Conservation (phyloP, 208 protist genomes). For the Crithidia brevicula region DNA sequence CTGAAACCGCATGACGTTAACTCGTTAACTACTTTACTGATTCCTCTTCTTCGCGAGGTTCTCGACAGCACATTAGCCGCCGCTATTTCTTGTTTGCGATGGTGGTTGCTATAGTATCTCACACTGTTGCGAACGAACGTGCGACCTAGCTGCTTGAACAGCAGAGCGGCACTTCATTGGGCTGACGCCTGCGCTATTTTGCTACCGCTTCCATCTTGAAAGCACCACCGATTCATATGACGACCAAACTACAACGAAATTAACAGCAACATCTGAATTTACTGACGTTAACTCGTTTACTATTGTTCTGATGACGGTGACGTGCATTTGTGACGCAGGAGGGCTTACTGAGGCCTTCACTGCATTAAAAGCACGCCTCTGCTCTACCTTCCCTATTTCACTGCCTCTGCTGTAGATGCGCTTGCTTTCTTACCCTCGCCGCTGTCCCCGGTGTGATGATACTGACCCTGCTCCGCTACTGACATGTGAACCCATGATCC, state of each 20-base stretch:
- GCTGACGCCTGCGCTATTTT: no score
- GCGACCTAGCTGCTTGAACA: no score
- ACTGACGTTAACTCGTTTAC: conserved; percentile 20
- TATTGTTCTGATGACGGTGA: conserved; percentile 7
- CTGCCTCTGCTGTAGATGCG: no score
- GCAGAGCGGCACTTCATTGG: no score
- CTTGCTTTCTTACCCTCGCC: no score
- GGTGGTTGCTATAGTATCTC: neutral
- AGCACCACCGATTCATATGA: neutral
- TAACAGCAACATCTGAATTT: conserved; percentile 27
- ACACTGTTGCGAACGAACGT: no score
- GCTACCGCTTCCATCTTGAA: neutral
- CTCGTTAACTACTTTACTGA: conserved; percentile 10
- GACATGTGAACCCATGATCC: conserved; percentile 37
- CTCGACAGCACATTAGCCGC: neutral
- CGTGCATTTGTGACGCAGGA: no score
- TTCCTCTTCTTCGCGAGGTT: neutral
- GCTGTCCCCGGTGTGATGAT: conserved; percentile 29
- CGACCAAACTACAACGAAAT: conserved; percentile 8
- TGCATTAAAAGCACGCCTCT: no score
- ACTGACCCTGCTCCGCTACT: conserved; percentile 38
- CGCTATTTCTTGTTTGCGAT: neutral
- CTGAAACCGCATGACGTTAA: conserved; percentile 20
- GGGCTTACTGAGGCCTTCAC: no score
- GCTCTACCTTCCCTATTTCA: no score